Base-by-base conservation (phyloP, 352 stramenopile genomes). In the Phytophthora tubulina region DNA sequence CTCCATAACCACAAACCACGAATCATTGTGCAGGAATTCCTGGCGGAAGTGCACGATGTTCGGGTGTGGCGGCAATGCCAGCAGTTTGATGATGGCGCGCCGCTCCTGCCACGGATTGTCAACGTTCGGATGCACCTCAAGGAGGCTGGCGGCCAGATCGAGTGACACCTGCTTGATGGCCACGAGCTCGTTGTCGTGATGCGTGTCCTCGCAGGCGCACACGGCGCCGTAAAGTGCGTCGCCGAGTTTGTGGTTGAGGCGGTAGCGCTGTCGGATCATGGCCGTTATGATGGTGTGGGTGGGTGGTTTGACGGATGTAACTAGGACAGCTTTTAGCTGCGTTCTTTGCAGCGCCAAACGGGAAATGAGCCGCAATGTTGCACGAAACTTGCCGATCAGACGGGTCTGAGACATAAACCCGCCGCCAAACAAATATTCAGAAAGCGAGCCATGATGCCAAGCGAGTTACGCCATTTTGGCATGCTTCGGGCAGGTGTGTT, bases 1-100 rank as follows among this genome's bases (percentile, higher is more conserved):
- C n/a, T 88, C 82, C 68, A 87, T 87, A 30, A 86, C 78, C 6
- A 86, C 59, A 57, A 70, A 81, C 80, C 79, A 85, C n/a, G 63
- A 68, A 33, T 73, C 66, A 30, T 78, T 70, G 33, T 84, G 71
- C 33, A 87, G 38, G 63, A 90, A 90, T 31, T 81, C 68, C 42
- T 73, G 33, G 8, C 57, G 67, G 36, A 83, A 81, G 9, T 66
- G 63, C 17, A 90, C 69, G 44, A 90, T 73, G 54, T 84, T 82
- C 14, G 68, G 58, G 61, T 90, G 77, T n/a, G 39, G 21, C 7
- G 54, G 68, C 45, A 75, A 56, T 0, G 61, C 39, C 56, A 65
- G 51, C 8, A 82, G 64, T 42, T 57, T 44, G 3, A 14, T 48
- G 27, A 74, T 57, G 44, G 73, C 42, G 33, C 65, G 63, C 17